phyloP scores from a whole-genome alignment of 345 rosid species.

The Abelmoschus esculentus region DNA sequence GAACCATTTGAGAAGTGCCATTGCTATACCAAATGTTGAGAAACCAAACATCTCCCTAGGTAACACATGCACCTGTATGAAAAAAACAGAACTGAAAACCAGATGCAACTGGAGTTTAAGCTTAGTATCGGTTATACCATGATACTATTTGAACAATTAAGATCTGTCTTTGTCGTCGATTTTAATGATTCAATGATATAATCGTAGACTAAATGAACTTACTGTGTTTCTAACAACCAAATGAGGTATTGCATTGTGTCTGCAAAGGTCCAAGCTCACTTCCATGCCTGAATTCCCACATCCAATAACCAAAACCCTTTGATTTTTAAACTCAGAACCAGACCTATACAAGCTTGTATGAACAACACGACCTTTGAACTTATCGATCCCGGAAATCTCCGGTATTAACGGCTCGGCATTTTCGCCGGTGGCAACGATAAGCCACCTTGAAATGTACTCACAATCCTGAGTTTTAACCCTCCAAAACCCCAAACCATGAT shows the following conservation, averaged over 20 bases:
- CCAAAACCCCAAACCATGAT: constrained; percentile 48
- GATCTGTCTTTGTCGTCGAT: too few relatives aligned
- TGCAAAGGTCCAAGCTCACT: constrained; percentile 72
- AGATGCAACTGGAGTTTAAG: too few relatives aligned
- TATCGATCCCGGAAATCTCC: constrained; percentile 45
- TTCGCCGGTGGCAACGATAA: constrained; percentile 79
- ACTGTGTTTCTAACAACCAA: constrained; percentile 68
- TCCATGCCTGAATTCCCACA: constrained; percentile 97
- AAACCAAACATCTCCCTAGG: constrained; percentile 81
- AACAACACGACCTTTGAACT: constrained; percentile 38
- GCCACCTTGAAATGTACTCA: constrained; percentile 56
- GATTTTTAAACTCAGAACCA: constrained; percentile 41
- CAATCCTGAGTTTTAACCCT: constrained; percentile 47
- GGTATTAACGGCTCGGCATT: constrained; percentile 73
- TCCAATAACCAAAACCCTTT: constrained; percentile 63
- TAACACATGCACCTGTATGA: constrained; percentile 73
- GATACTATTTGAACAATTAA: too few relatives aligned
- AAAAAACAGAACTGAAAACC: too few relatives aligned
- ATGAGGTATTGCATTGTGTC: constrained; percentile 49
- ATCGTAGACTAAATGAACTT: constrained; percentile 1
- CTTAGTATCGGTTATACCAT: too few relatives aligned
- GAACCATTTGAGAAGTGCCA: constrained; percentile 72
- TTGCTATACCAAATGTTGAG: constrained; percentile 82
- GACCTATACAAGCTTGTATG: constrained; percentile 66
- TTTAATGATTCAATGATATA: too few relatives aligned